phyloP scores from a whole-genome alignment of 2,329 filamentous ascomycete species.

The Aspergillus texensis region DNA sequence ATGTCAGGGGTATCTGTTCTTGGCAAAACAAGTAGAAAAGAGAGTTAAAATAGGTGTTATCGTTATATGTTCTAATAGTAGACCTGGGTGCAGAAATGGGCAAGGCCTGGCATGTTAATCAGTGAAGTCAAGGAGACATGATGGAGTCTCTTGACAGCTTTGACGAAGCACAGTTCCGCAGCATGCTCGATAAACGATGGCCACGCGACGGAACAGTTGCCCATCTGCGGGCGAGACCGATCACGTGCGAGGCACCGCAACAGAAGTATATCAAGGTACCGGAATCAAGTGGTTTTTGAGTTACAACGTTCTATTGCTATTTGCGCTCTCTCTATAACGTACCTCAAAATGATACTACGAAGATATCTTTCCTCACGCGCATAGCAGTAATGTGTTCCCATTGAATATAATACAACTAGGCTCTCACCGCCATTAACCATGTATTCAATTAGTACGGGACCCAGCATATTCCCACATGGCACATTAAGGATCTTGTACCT shows the following conservation, averaged over 20 bases:
- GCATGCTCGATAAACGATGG: constrained; percentile 15
- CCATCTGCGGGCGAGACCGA: constrained; percentile 14
- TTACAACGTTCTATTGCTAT: neutral
- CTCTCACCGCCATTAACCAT: neutral
- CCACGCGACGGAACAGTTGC: neutral
- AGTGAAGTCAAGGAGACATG: constrained; percentile 11
- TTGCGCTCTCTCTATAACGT: neutral
- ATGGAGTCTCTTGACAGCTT: constrained; percentile 11
- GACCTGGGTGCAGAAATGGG: neutral
- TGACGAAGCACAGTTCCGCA: constrained; percentile 12
- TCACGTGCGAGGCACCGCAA: constrained; percentile 17
- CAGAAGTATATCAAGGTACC: neutral
- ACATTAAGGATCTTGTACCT: neutral
- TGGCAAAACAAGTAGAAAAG: neutral
- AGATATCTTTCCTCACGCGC: neutral
- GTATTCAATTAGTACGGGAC: neutral
- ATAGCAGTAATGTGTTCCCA: neutral
- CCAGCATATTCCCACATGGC: neutral
- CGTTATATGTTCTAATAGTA: neutral
- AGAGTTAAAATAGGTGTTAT: neutral
- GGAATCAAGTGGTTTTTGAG: neutral
- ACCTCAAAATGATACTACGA: neutral
- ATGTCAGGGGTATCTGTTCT: neutral
- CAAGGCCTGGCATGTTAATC: constrained; percentile 12
- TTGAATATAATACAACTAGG: neutral